Percentiles rank a stretch among this genome's conserved stretches.
Conservation (phyloP, 2,329 filamentous ascomycete genomes). For the Arthroderma sp. region DNA sequence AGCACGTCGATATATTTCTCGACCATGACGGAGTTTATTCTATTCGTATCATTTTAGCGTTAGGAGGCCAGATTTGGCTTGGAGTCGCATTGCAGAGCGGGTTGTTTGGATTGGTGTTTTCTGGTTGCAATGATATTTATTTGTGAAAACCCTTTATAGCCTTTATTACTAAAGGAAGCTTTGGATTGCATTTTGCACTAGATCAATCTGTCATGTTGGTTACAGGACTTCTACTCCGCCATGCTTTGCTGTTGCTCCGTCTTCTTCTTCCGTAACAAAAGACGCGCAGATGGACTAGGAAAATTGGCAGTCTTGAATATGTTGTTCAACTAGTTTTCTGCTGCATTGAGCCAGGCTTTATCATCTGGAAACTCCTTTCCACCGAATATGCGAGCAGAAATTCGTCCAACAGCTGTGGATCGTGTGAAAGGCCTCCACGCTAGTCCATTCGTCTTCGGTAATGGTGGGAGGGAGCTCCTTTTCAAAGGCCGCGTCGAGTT, state of each 20-base stretch:
- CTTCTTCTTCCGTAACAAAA: not conserved
- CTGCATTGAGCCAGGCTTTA: not conserved
- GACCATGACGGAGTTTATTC: too few species aligned
- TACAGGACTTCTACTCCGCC: too few species aligned
- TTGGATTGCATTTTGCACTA: too few species aligned
- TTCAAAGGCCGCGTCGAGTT: not conserved
- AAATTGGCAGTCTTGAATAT: not conserved
- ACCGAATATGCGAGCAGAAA: not conserved
- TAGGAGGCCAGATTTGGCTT: too few species aligned
- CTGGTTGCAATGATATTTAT: too few species aligned
- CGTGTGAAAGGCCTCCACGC: not conserved
- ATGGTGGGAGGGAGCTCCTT: not conserved
- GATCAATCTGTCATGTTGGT: too few species aligned
- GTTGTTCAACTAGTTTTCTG: not conserved
- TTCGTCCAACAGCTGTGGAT: not conserved
- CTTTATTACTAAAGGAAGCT: too few species aligned
- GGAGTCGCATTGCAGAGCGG: too few species aligned
- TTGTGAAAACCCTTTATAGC: too few species aligned
- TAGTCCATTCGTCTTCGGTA: not conserved
- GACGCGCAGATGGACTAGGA: not conserved
- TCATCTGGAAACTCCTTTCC: not conserved
- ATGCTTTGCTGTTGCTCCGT: not conserved
- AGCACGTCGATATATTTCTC: too few species aligned
- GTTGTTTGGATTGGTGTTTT: too few species aligned
- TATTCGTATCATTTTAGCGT: too few species aligned